Percentiles rank a stretch among this genome's conserved stretches.
phyloP scores from a whole-genome alignment of 2,329 filamentous ascomycete genomes.

The Epichloe elymi region DNA sequence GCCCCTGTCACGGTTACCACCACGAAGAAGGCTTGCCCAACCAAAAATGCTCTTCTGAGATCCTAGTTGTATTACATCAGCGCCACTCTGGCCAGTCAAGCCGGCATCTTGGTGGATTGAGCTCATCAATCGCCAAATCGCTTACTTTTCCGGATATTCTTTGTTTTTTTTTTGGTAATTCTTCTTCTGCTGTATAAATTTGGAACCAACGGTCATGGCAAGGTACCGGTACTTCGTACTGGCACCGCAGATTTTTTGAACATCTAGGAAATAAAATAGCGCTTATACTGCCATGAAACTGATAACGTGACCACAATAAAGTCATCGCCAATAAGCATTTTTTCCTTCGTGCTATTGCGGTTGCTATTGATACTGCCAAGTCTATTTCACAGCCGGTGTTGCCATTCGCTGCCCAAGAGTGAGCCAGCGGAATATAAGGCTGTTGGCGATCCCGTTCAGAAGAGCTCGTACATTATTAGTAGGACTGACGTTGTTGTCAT shows the following conservation, averaged over 20 bases:
- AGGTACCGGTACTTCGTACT: neutral
- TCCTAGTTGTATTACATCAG: neutral
- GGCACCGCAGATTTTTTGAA: neutral
- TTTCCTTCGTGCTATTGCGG: too few relatives aligned
- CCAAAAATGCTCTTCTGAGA: neutral
- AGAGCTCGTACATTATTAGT: neutral
- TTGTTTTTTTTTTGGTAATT: neutral
- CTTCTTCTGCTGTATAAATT: neutral
- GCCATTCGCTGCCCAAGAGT: too few relatives aligned
- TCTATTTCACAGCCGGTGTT: too few relatives aligned
- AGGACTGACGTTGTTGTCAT: neutral
- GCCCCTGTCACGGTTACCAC: neutral
- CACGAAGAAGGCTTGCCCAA: slow-evolving; percentile 1
- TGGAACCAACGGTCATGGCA: neutral
- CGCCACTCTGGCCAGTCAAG: too few relatives aligned
- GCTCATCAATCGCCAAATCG: too few relatives aligned
- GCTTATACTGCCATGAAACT: too few relatives aligned
- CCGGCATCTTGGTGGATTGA: too few relatives aligned
- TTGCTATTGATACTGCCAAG: too few relatives aligned
- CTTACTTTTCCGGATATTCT: too few relatives aligned
- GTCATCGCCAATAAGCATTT: too few relatives aligned
- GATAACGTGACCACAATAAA: too few relatives aligned
- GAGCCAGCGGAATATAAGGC: neutral
- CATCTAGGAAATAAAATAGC: neutral
- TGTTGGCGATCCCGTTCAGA: neutral